Base-by-base conservation (phyloP, 371 early-diverging fungal genomes). In the Mucor racemosus region DNA sequence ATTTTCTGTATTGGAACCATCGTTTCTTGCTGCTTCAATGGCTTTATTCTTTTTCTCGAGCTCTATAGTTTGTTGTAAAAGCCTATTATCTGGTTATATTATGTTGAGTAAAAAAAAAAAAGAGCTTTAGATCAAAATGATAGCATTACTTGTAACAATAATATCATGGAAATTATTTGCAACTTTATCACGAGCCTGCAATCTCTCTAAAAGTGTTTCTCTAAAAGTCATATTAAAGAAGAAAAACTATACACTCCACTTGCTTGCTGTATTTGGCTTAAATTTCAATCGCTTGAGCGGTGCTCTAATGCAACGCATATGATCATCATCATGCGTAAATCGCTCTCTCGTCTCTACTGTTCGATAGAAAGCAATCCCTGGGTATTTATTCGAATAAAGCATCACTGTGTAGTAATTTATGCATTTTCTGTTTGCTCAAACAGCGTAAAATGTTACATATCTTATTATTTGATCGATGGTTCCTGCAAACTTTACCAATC, bases 161-260 rank as follows among this genome's bases (percentile, higher is more conserved):
- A 72, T 69, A 17, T 69, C 77, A 60, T 77, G 75, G 17, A 73
- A 75, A 9, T 55, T 58, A 19, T 67, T 58, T 56, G 75, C 77
- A 53, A 48, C 55, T 26, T 62, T 13, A 58, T 75, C 41, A 19
- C 77, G 71, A 34, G 31, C 40, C 17, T 48, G n/a, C 11, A 80
- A 54, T 40, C 72, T 69, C 13, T 73, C 55, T 36, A 70, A 34
- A 36, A 76, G 62, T 10, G 46, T 35, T 9, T 73, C 66, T 71
- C 74, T 62, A 66, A 50, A 73, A 41, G 68, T 64, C 73, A 72
- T 72, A 17, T 19, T 41, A 17, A 19, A 53, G 14, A 53, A 59
- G 50, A 57, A 50, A 33, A 58, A 50, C 8, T 21, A 41, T 40
- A 13, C 5, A 14, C 10, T 21, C 5, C 53, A 31, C 53, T 46